Conservation (phyloP, 2,329 filamentous ascomycete genomes). For the Sclerotinia minor region DNA sequence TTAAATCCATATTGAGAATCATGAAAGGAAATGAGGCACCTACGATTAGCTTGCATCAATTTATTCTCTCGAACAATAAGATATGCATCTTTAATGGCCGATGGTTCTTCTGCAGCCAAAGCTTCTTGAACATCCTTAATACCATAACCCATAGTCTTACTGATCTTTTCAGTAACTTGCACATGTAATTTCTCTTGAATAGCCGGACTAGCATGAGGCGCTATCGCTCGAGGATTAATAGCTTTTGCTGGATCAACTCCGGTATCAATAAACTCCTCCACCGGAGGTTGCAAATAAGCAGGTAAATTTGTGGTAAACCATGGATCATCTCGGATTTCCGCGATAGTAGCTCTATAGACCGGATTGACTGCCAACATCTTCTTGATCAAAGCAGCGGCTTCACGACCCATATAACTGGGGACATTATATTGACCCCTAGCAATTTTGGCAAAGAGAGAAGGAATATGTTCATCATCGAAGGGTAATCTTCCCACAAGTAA, state of each 20-base stretch:
- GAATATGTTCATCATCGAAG: conserved; percentile 98
- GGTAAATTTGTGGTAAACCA: conserved; percentile 92
- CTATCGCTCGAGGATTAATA: conserved; percentile 79
- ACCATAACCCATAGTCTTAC: conserved; percentile 96
- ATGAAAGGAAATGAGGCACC: conserved; percentile 46
- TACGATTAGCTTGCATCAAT: conserved; percentile 91
- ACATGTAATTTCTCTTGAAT: conserved; percentile 89
- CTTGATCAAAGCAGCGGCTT: conserved; percentile 79
- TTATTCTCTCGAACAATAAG: conserved; percentile 98
- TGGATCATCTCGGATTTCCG: conserved; percentile 87
- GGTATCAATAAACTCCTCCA: conserved; percentile 90
- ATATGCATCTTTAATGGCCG: conserved; percentile 98
- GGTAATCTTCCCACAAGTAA: conserved; percentile 79
- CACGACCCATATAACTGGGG: conserved; percentile 84
- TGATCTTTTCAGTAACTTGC: conserved; percentile 90
- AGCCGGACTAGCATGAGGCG: conserved; percentile 72
- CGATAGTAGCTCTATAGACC: conserved; percentile 88
- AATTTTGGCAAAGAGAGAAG: conserved; percentile 96
- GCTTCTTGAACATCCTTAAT: conserved; percentile 95
- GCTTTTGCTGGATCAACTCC: conserved; percentile 92
- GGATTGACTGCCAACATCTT: conserved; percentile 95
- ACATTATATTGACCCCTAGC: conserved; percentile 91
- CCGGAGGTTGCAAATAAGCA: conserved; percentile 79
- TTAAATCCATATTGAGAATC: neutral
- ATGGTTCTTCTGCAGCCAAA: conserved; percentile 86